A percentile compares a stretch with the other conserved stretches of the same genome.
Evolutionary conservation across 352 stramenopile species (phyloP).

Genomic region (Globisporangium takayamanum): DNA sequence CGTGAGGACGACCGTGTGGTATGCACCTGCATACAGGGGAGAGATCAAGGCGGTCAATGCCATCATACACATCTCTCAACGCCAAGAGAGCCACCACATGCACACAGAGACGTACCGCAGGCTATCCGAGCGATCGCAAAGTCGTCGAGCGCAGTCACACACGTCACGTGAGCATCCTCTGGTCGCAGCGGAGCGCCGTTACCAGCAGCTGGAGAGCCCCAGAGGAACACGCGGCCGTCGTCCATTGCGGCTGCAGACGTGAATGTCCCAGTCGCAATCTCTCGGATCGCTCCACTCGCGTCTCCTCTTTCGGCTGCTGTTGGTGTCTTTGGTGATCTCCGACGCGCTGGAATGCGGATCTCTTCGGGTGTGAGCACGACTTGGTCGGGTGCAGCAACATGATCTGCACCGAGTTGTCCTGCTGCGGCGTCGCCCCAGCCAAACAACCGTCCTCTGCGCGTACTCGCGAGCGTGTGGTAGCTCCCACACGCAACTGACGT

Average conservation of each 20-base stretch:
- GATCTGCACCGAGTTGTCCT: slow-evolving; percentile 53
- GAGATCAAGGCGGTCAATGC: background rate
- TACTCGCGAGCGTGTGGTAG: slow-evolving; percentile 67
- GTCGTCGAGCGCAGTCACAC: slow-evolving; percentile 30
- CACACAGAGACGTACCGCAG: slow-evolving; percentile 35
- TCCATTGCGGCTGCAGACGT: slow-evolving; percentile 46
- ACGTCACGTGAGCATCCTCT: slow-evolving; percentile 46
- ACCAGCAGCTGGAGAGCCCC: slow-evolving; percentile 63
- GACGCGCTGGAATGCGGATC: slow-evolving; percentile 24
- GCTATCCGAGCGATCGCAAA: slow-evolving; percentile 49
- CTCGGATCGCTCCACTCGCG: slow-evolving; percentile 18
- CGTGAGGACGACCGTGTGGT: slow-evolving; percentile 57
- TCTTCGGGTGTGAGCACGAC: slow-evolving; percentile 43
- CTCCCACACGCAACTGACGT: slow-evolving; percentile 55
- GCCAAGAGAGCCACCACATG: background rate
- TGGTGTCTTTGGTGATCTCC: background rate
- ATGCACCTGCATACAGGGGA: slow-evolving; percentile 31
- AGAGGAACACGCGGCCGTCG: slow-evolving; percentile 58
- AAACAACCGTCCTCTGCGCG: slow-evolving; percentile 44
- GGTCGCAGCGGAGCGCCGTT: slow-evolving; percentile 49
- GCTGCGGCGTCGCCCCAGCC: slow-evolving; percentile 75
- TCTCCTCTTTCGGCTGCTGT: background rate
- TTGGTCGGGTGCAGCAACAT: slow-evolving; percentile 43
- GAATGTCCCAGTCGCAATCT: slow-evolving; percentile 59
- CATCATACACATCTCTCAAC: too few relatives aligned